These are phyloP conservation scores for Phytopythium boreale DNA, from an alignment of 352 stramenopile genomes.

Conservation along the genomic window DNA sequence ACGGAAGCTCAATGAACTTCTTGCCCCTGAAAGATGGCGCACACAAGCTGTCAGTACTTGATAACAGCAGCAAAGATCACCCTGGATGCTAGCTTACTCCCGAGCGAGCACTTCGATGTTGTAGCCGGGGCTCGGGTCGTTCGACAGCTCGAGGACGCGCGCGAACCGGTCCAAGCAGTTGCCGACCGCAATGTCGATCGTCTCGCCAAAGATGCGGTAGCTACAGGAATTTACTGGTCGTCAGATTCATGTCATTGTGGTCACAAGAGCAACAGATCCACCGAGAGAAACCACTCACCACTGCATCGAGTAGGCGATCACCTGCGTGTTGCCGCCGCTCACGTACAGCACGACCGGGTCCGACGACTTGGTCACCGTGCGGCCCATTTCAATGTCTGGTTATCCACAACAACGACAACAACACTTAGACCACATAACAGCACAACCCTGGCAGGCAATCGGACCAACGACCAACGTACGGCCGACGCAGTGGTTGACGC, in stretches of 20 bases:
- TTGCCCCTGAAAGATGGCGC: constrained; percentile 47
- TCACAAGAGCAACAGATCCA: background rate
- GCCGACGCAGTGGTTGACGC: constrained; percentile 99
- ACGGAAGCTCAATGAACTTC: constrained; percentile 96
- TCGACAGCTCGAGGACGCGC: constrained; percentile 94
- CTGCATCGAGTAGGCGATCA: constrained; percentile 89
- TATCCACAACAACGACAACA: background rate
- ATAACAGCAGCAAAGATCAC: constrained; percentile 10
- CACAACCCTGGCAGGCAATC: background rate
- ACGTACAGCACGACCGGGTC: constrained; percentile 99
- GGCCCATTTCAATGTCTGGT: constrained; percentile 99
- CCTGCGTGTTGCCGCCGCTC: constrained; percentile 98
- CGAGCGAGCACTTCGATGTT: constrained; percentile 99
- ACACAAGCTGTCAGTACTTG: background rate
- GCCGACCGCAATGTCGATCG: constrained; percentile 99
- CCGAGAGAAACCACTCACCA: constrained; percentile 25
- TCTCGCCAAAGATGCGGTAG: constrained; percentile 99
- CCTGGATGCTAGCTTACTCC: no score
- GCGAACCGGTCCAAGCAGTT: constrained; percentile 99
- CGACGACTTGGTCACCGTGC: constrained; percentile 92
- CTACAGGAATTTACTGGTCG: constrained; percentile 20
- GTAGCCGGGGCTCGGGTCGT: constrained; percentile 98
- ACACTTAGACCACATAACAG: constrained; percentile 2
- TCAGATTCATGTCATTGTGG: background rate
- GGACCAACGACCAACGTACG: constrained; percentile 45